Conservation (phyloP, 2,329 filamentous ascomycete genomes). For the Arthrobotrys iridis region DNA sequence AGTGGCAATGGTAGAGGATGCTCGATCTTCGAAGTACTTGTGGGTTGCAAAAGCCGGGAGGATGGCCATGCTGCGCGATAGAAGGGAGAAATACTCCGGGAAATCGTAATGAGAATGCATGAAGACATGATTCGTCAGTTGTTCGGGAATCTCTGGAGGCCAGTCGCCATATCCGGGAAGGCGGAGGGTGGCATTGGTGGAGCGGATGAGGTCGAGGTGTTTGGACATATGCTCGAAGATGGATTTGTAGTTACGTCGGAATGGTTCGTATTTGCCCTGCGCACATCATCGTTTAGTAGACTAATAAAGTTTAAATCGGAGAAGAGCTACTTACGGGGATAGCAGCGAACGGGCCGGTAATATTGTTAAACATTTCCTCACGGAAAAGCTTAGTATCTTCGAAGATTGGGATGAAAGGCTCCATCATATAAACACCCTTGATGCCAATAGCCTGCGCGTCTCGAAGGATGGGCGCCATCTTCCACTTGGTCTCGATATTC, state of each 20-base stretch:
- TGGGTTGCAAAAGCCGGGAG: slow-evolving; percentile 58
- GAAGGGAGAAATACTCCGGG: slow-evolving; percentile 58
- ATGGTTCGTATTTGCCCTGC: slow-evolving; percentile 59
- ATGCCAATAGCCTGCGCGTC: slow-evolving; percentile 32
- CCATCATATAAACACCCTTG: slow-evolving; percentile 41
- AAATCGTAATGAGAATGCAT: slow-evolving; percentile 58
- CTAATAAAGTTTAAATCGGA: neutral
- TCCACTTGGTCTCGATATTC: slow-evolving; percentile 55
- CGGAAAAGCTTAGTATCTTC: slow-evolving; percentile 39
- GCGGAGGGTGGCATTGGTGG: slow-evolving; percentile 55
- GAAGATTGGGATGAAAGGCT: slow-evolving; percentile 45
- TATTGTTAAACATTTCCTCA: slow-evolving; percentile 40
- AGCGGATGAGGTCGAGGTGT: slow-evolving; percentile 29
- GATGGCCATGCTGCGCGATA: slow-evolving; percentile 58
- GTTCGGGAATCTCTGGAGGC: slow-evolving; percentile 56
- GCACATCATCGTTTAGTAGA: slow-evolving; percentile 36
- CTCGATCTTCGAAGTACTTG: slow-evolving; percentile 59
- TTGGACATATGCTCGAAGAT: slow-evolving; percentile 57
- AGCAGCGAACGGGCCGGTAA: slow-evolving; percentile 50
- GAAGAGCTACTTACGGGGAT: slow-evolving; percentile 34
- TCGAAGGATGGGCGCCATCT: slow-evolving; percentile 35
- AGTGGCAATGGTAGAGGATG: slow-evolving; percentile 58
- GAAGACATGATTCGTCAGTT: slow-evolving; percentile 55
- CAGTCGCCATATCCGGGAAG: slow-evolving; percentile 56
- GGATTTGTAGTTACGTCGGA: slow-evolving; percentile 57